Evolutionary conservation across 202 grass and related monocot genomes (phyloP).

Genomic region (Saccharum hybrid): DNA sequence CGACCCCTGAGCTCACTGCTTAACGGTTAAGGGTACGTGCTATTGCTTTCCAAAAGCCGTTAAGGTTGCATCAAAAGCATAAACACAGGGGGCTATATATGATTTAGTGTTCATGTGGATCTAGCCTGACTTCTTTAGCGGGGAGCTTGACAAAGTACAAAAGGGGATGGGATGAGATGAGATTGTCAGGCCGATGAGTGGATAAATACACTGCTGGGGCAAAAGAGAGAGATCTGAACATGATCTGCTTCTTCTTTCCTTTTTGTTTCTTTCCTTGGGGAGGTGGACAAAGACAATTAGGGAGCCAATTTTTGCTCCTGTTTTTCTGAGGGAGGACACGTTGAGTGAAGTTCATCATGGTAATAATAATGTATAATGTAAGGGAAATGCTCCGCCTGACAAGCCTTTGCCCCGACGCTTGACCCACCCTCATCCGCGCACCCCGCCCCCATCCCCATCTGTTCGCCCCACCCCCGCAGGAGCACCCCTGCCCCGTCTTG

Average conservation of each 20-base stretch:
- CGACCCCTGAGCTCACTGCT: not conserved
- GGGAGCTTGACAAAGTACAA: conserved; percentile 26
- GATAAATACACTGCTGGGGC: not conserved
- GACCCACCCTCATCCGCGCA: no score
- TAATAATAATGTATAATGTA: not conserved
- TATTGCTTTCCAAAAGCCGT: conserved; percentile 7
- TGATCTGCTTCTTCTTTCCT: not conserved
- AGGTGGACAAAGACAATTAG: not conserved
- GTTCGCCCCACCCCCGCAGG: no score
- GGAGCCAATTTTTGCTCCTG: not conserved
- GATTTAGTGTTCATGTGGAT: not conserved
- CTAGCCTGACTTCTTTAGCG: not conserved
- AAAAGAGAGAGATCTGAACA: conserved; percentile 9
- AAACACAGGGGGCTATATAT: not conserved
- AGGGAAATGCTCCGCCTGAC: no score
- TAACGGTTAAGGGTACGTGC: conserved; percentile 20
- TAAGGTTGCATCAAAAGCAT: conserved; percentile 43
- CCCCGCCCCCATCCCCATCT: no score
- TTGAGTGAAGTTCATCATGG: not conserved
- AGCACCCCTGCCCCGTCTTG: no score
- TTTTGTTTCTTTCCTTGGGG: conserved; percentile 34
- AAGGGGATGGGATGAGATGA: not conserved
- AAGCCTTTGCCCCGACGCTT: no score
- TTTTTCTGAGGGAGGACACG: not conserved
- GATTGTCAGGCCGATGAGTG: not conserved